phyloP scores from a whole-genome alignment of 305 asterid genomes.

The Fraxinus angustifolia region DNA sequence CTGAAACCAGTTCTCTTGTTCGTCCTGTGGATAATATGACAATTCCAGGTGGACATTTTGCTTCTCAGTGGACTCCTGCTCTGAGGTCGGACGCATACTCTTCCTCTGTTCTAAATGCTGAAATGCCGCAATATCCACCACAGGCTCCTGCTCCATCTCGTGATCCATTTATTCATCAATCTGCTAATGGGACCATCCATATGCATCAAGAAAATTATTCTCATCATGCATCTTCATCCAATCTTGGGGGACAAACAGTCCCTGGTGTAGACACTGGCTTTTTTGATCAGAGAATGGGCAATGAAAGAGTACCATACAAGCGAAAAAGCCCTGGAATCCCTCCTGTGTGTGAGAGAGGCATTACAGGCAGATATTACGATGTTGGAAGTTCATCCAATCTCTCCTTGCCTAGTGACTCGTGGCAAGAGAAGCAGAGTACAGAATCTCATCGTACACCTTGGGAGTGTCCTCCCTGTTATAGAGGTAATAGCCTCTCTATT shows the following conservation, averaged over 20 bases:
- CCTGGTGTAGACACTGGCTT: slow-evolving; percentile 48
- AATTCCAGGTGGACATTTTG: slow-evolving; percentile 40
- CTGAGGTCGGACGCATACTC: slow-evolving; percentile 45
- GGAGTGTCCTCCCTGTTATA: slow-evolving; percentile 49
- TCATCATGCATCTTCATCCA: slow-evolving; percentile 46
- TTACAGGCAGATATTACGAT: slow-evolving; percentile 55
- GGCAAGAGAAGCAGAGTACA: slow-evolving; percentile 61
- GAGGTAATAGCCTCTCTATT: slow-evolving; percentile 51
- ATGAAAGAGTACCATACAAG: slow-evolving; percentile 54
- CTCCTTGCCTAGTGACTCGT: slow-evolving; percentile 44
- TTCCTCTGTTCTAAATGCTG: slow-evolving; percentile 37
- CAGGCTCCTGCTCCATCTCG: slow-evolving; percentile 46
- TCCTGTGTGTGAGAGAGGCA: slow-evolving; percentile 36
- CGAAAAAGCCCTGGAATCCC: slow-evolving; percentile 63
- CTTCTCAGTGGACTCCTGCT: slow-evolving; percentile 55
- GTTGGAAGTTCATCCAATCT: slow-evolving; percentile 65
- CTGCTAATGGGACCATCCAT: slow-evolving; percentile 40
- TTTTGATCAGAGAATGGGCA: slow-evolving; percentile 44
- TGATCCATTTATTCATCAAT: slow-evolving; percentile 45
- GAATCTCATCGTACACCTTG: slow-evolving; percentile 51
- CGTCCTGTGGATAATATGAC: slow-evolving; percentile 47
- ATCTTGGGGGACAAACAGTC: slow-evolving; percentile 38
- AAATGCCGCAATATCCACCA: slow-evolving; percentile 49
- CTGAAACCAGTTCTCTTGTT: slow-evolving; percentile 47
- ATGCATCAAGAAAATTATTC: slow-evolving; percentile 39